Base-by-base conservation (phyloP, 768 basidiomycete species). In the Rubroboletus satanas region DNA sequence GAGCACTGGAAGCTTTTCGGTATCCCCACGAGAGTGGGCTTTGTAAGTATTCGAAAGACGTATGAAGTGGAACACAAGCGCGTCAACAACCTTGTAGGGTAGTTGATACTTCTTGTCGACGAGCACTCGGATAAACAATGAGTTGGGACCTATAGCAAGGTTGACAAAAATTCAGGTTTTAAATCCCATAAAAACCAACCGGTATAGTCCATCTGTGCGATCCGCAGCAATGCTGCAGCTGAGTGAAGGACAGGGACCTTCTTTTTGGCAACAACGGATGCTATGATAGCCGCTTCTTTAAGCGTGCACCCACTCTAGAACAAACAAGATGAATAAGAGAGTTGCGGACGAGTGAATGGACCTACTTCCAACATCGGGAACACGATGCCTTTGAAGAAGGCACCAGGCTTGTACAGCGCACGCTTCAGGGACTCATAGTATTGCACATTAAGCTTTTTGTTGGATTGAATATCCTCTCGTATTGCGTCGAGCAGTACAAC, bases 41-140 rank as follows among this genome's bases (percentile, higher is more conserved):
- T 87, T 91, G 74, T 92, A 90, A 14, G 85, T 87, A 70, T 97
- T 96, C 26, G 94, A 93, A 41, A 98, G 84, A 26, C 94, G 88
- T 64, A 98, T 93, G 70, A 97, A 99, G 75, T 99, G 97, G 79
- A 97, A 96, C 12, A 98, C 95, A 54, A 99, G 83, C 3, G 92
- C 90, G 67, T 99, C 97, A 50, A 99, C 84, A 29, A 97, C 96
- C 74, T 98, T 96, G 79, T 94, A 99, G 0, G 97, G 97, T 31
- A 99, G 77, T 56, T 97, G 93, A 68, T 95, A 91, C 70, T 99
- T 99, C 74, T 99, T 99, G 77, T 99, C 97, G 47, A 98, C 77
- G 31, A 99, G 77, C 12, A 98, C 89, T 18, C 97, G 92, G 68
- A 99, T 95, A 77, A 99, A 98, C 21, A 99, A 80, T 11, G 94